Base-by-base conservation (phyloP, 306 rosid genomes). In the Canavalia gladiata region DNA sequence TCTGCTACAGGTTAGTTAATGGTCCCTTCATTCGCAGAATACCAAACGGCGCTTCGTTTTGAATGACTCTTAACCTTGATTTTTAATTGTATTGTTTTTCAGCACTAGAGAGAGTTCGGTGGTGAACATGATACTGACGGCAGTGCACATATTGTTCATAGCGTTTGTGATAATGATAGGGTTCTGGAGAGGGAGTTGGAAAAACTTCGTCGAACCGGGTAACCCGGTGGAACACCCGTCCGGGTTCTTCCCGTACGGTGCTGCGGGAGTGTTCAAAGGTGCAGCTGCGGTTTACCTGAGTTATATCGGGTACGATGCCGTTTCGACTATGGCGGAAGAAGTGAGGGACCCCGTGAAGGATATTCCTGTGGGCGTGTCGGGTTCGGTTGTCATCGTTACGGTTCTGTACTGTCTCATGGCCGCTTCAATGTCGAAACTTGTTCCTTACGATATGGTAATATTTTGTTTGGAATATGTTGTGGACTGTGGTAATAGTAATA, bases 241-340 rank as follows among this genome's bases (percentile, higher is more conserved):
- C 0, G 99, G 99, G 3, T 95, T 95, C 77, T 88, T 89, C 1
- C 93, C 97, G 0, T 35, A 76, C 80, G 99, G 99, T 1, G 89
- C 84, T 10, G 42, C 92, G 0, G 97, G 99, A 1, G 93, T 95
- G 8, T 89, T 95, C 45, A 83, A 84, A 0, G 99, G 99, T 7
- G 99, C 99, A 0, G 90, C 97, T 7, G 83, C 80, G 64, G 99
- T 95, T 5, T 95, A 93, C 55, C 56, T 95, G 0, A 95, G 99
- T 76, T 95, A 93, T 72, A 95, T 95, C 6, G 97, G 99, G 0
- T 95, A 95, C 89, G 99, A 95, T 63, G 99, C 99, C 77, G 97
- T 95, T 34, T 95, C 97, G 0, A 95, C 99, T 5, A 89, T 95
- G 97, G 97, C 99, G 0, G 99, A 95, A 47, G 99, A 95, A 77